Base-by-base conservation (phyloP, 352 stramenopile species). In the Phytopythium vexans region DNA sequence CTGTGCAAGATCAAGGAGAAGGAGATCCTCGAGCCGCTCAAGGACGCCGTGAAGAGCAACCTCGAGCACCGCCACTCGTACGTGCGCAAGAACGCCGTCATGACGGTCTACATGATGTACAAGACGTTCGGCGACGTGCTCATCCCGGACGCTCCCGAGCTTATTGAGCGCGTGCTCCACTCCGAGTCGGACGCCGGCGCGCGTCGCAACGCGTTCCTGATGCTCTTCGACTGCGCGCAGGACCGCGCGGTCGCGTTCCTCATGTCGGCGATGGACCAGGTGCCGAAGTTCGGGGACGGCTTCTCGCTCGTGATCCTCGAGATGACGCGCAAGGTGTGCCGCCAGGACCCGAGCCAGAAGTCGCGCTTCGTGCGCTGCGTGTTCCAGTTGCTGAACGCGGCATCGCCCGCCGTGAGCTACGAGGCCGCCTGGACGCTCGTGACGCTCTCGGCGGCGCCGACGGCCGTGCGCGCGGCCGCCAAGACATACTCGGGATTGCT, bases 221-320 rank as follows among this genome's bases (percentile, higher is more conserved):
- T 99, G 95, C 88, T 99, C 15, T 99, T 98, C 81, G 97, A 99
- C 64, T 98, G 98, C 63, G 89, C 95, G 8, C 96, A 99, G 72
- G 91, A 97, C 52, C 60, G 96, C 14, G 97, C 98, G 1, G 97
- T 99, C 64, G 95, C 98, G 49, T 99, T 99, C 72, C 67, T 99
- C 40, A 96, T 97, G 66, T 91, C 97, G 57, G 88, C 98, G 54
- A 95, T 99, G 78, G 96, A 99, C 53, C 88, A 99, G 58, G 82
- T 95, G 56, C 68, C 70, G 15, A 97, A 96, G 64, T 98, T 94
- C 63, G 94, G 95, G n/a, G 92, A 98, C 68, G 97, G 97, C 37
- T 99, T 99, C 76, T 96, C 96, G 59, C 81, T 99, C n/a, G 86
- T 99, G 27, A 98, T 99, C 33, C 79, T 99, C 10, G 97, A 99